Evolutionary conservation across 1,139 yeast genomes (phyloP), one percentile per base, ranked within the genome.

Genomic region (Torulaspora globosa): DNA sequence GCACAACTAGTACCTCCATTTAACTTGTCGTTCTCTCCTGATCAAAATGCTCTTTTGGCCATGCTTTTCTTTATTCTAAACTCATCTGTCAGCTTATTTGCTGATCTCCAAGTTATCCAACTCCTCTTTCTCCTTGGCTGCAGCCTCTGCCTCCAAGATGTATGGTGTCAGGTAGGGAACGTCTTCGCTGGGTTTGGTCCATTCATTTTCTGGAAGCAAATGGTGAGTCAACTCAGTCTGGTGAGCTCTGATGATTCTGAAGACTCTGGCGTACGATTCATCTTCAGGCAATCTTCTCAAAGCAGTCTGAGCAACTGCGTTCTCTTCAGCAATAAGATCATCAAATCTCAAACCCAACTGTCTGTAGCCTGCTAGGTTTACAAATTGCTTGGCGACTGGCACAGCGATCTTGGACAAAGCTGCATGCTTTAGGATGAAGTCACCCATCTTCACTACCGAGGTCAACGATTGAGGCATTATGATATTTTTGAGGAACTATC

Each of bases 101-200:
- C 51, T 47, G 42, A 62, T 50, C 49, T 60, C 61, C 47, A 88
- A 76, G 76, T 86, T 84, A 76, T 90, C 96, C 65, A 92, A 80
- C 66, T 84, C 95, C 54, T 77, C 80, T 73, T 84, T 87, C 75
- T 90, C 98, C 58, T 79, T 76, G 43, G 83, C 84, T 70, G 88
- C 97, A 65, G 88, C 89, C 74, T 90, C 97, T 53, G 94, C 95
- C 74, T 90, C 97, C 66, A 90, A 78, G 55, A 90, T 75, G 75
- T 85, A 86, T 60, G 97, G 97, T 53, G 86, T 71, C 66, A 92
- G 78, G 72, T 87, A 89, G 60, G 88, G 84, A 51, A 74, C 75
- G 72, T 92, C 98, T 62, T 90, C 90, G 66, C 82, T 87, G 31
- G 90, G 80, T 66, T 81, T 80, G 54, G 86, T 73, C 60, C 84